Percentiles rank a stretch among this genome's conserved stretches.
Conservation (phyloP, 73 alveolate genomes). For the Breviolum minutum region DNA sequence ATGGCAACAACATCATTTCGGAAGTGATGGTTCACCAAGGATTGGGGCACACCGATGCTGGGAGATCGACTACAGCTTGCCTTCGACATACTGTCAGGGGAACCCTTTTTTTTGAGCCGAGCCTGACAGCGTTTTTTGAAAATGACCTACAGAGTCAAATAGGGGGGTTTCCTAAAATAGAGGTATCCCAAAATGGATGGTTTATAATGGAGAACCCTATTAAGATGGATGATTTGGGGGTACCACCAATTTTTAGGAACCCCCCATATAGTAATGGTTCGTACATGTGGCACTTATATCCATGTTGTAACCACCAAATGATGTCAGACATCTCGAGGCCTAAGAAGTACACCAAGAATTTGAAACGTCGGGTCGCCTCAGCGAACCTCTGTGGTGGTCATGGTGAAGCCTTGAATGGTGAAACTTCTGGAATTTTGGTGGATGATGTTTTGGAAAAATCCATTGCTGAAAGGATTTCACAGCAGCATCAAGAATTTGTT, state of each 20-base stretch:
- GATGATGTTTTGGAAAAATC: too few relatives aligned
- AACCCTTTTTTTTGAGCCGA: too few relatives aligned
- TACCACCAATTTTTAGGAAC: too few relatives aligned
- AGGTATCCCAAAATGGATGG: too few relatives aligned
- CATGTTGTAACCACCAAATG: neutral
- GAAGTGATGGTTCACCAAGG: neutral
- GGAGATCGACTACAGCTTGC: conserved; percentile 67
- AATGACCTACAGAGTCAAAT: too few relatives aligned
- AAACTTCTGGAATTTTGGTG: neutral
- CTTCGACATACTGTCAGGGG: conserved; percentile 48
- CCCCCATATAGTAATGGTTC: too few relatives aligned
- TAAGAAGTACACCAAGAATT: conserved; percentile 75
- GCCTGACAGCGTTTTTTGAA: too few relatives aligned
- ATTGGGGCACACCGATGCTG: conserved; percentile 63
- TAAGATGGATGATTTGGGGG: too few relatives aligned
- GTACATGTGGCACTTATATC: too few relatives aligned
- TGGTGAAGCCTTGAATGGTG: neutral
- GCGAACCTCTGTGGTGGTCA: neutral
- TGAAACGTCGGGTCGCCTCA: neutral
- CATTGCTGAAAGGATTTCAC: neutral
- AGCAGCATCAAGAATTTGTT: too few relatives aligned
- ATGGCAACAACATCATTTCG: neutral
- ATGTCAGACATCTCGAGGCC: conserved; percentile 29
- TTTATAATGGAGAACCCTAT: too few relatives aligned
- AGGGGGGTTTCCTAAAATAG: too few relatives aligned